These are phyloP conservation scores for Blastocladiella emersonii DNA, from an alignment of 371 early-diverging fungal species.

Conservation along the genomic window DNA sequence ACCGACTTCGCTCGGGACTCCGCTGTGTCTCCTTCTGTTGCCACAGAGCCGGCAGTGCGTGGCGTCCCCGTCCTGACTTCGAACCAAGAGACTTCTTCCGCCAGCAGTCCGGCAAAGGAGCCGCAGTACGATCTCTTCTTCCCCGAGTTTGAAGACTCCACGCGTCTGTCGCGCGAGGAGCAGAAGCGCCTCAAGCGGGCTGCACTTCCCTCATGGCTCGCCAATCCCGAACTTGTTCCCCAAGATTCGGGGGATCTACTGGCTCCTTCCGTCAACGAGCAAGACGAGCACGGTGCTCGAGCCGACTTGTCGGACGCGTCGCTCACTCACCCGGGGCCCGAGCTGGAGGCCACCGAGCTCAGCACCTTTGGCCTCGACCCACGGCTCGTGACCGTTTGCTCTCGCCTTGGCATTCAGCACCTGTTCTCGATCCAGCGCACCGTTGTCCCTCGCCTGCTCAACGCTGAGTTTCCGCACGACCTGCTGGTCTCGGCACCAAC, in stretches of 20 bases:
- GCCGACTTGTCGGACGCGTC: too few species aligned
- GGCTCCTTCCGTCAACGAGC: neutral
- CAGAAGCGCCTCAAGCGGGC: constrained; percentile 5
- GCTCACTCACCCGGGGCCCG: too few species aligned
- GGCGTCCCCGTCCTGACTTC: too few species aligned
- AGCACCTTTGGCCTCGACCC: neutral
- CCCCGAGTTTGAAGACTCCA: neutral
- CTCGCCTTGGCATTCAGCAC: neutral
- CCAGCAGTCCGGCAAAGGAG: too few species aligned
- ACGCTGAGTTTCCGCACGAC: constrained; percentile 22
- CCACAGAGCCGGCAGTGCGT: too few species aligned
- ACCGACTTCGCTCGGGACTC: too few species aligned
- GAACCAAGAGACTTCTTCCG: too few species aligned
- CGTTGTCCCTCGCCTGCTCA: constrained; percentile 2
- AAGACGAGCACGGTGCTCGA: neutral
- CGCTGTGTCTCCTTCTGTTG: too few species aligned
- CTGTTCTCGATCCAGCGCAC: constrained; percentile 1
- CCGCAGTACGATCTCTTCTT: constrained; percentile 4
- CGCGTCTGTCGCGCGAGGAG: neutral
- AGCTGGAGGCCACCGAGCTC: too few species aligned
- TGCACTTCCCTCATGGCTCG: constrained; percentile 5
- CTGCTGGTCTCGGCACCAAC: constrained; percentile 89
- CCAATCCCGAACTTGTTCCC: constrained; percentile 2
- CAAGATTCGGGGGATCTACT: neutral
- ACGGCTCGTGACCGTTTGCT: neutral